phyloP scores from a whole-genome alignment of 2,329 filamentous ascomycete species.

The Alternaria alternata region DNA sequence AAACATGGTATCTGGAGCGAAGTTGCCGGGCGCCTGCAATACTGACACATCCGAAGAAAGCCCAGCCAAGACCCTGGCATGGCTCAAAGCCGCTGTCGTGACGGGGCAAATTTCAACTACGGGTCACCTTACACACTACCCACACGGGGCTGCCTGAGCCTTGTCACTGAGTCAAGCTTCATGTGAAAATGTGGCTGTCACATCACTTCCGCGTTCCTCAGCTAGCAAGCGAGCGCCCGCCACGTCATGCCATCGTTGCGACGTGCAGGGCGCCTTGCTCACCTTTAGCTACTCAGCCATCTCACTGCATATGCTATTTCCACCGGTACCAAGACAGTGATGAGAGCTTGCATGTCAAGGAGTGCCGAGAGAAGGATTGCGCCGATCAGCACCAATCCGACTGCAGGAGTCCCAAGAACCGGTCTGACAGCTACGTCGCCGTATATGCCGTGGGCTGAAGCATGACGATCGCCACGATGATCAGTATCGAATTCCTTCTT shows the following conservation, averaged over 20 bases:
- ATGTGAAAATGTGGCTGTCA: conserved; percentile 5
- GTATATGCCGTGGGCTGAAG: conserved; percentile 4
- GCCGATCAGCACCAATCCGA: conserved; percentile 7
- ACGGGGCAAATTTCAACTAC: background rate
- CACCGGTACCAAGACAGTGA: background rate
- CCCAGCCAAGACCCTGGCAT: background rate
- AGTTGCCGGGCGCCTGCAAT: conserved; percentile 7
- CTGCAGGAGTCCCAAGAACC: conserved; percentile 11
- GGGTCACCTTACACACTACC: background rate
- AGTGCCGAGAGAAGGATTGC: background rate
- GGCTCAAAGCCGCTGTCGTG: background rate
- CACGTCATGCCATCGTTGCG: conserved; percentile 14
- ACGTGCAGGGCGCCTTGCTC: conserved; percentile 8
- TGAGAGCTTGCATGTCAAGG: background rate
- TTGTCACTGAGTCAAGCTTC: conserved; percentile 7
- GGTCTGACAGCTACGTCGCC: conserved; percentile 11
- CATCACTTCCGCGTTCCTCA: conserved; percentile 9
- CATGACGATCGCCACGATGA: conserved; percentile 14
- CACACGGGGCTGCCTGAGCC: conserved; percentile 5
- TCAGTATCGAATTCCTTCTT: conserved; percentile 15
- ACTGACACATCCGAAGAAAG: background rate
- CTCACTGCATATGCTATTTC: conserved; percentile 1
- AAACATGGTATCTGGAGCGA: conserved; percentile 27
- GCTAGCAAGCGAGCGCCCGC: conserved; percentile 14
- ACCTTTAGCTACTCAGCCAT: conserved; percentile 9